A percentile compares a stretch with the other conserved stretches of the same genome.
These are phyloP conservation scores for Gaeumannomyces sp. DNA, from an alignment of 2,329 filamentous ascomycete genomes.

Conservation along the genomic window DNA sequence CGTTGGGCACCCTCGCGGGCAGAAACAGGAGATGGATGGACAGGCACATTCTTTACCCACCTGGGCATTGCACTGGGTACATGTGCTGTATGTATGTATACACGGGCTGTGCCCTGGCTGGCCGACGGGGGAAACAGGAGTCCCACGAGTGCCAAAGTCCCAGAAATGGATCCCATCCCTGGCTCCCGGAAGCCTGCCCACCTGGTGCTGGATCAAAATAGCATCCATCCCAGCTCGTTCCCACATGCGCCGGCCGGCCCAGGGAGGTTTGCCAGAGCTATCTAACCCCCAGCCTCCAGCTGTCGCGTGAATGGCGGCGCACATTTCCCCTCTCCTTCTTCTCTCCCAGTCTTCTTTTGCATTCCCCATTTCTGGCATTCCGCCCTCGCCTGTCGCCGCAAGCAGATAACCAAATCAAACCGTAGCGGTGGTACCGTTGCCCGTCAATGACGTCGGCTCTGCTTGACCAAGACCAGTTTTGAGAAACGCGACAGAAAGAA, in stretches of 20 bases:
- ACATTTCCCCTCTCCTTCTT: too few species aligned
- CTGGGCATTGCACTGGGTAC: too few species aligned
- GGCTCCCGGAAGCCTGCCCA: not conserved
- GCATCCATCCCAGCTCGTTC: not conserved
- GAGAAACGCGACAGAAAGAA: not conserved
- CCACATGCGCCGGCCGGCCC: not conserved
- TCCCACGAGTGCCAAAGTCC: too few species aligned
- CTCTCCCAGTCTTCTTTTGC: too few species aligned
- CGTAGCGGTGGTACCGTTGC: too few species aligned
- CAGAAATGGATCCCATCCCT: not conserved
- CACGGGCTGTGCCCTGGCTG: too few species aligned
- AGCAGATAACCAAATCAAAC: too few species aligned
- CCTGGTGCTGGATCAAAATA: not conserved
- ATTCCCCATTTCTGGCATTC: not conserved
- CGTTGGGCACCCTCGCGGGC: too few species aligned
- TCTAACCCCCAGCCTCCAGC: not conserved
- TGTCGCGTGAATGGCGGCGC: not conserved
- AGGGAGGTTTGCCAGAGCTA: not conserved
- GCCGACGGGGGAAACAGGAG: not conserved
- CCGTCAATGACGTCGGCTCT: not conserved
- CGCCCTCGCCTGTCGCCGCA: too few species aligned
- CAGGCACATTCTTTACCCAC: too few species aligned
- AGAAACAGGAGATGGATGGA: too few species aligned
- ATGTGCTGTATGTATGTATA: too few species aligned
- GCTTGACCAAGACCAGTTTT: not conserved